Conservation (phyloP, 352 stramenopile species). For the Globisporangium polare region DNA sequence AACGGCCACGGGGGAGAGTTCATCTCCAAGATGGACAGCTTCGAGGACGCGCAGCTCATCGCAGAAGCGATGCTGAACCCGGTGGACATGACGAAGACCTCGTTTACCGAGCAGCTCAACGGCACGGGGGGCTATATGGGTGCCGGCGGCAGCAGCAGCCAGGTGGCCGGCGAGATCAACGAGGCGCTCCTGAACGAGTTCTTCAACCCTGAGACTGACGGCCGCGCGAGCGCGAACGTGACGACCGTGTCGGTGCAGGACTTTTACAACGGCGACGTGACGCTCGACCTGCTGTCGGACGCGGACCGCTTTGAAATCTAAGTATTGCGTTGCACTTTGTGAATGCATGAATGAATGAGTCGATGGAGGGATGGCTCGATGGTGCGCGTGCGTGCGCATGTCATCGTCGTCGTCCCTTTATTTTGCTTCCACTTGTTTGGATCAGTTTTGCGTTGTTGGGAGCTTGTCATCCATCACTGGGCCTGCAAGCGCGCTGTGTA, state of each 20-base stretch:
- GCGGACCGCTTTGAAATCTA: constrained; percentile 59
- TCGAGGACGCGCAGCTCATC: constrained; percentile 25
- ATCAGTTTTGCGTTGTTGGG: too few relatives aligned
- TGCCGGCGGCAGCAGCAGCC: constrained; percentile 19
- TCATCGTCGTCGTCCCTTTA: background rate
- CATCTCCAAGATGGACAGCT: constrained; percentile 25
- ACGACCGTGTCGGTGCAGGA: constrained; percentile 52
- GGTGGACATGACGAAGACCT: constrained; percentile 27
- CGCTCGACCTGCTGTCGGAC: constrained; percentile 37
- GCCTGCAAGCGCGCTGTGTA: too few relatives aligned
- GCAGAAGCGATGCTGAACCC: constrained; percentile 28
- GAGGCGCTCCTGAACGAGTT: constrained; percentile 34
- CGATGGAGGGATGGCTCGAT: background rate
- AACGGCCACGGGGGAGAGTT: constrained; percentile 6
- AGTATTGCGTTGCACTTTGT: constrained; percentile 10
- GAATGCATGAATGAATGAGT: background rate
- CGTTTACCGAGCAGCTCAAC: constrained; percentile 33
- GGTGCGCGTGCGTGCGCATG: background rate
- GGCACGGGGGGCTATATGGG: constrained; percentile 23
- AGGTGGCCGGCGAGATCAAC: constrained; percentile 11
- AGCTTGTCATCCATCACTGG: too few relatives aligned
- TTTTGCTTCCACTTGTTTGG: background rate
- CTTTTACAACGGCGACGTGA: constrained; percentile 44
- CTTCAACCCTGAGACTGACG: constrained; percentile 27
- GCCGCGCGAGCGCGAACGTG: constrained; percentile 8